Percentiles rank a stretch among this genome's conserved stretches.
Evolutionary conservation across 148 eudicot genomes (phyloP).

Genomic region (Suaeda aralocaspica): DNA sequence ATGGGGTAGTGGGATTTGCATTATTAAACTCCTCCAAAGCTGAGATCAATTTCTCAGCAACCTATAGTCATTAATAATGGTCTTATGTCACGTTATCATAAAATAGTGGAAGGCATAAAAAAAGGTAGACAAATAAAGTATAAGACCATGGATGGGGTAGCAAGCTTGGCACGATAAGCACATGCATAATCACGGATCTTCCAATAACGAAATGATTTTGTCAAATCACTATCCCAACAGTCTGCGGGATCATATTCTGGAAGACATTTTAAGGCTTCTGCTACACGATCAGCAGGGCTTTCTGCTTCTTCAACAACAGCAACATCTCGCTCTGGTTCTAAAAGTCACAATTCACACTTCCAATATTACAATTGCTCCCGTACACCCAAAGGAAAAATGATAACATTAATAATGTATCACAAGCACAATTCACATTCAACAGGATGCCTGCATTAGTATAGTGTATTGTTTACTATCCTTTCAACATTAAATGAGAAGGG

Average conservation of each 20-base stretch:
- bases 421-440: background rate
- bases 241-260: constrained; percentile 60
- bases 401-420: background rate
- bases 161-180: constrained; percentile 72
- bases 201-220: constrained; percentile 73
- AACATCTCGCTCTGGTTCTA: constrained; percentile 64
- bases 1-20: constrained; percentile 61
- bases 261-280: constrained; percentile 59
- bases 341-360: too few relatives aligned
- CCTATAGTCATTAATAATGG: constrained; percentile 33
- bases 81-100: constrained; percentile 8
- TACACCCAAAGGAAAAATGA: background rate
- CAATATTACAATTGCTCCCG: too few relatives aligned
- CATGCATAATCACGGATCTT: constrained; percentile 89
- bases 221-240: constrained; percentile 44
- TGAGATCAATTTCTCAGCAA: constrained; percentile 79
- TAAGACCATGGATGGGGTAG: constrained; percentile 73
- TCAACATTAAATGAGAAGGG: too few relatives aligned
- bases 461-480: background rate
- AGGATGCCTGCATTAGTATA: background rate
- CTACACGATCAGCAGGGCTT: constrained; percentile 70
- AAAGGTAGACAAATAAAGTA: constrained; percentile 7
- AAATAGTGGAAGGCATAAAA: background rate
- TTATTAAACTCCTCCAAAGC: constrained; percentile 76
- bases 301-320: constrained; percentile 64